phyloP scores from a whole-genome alignment of 805 yeast genomes.

The Wickerhamomyces bisporus region DNA sequence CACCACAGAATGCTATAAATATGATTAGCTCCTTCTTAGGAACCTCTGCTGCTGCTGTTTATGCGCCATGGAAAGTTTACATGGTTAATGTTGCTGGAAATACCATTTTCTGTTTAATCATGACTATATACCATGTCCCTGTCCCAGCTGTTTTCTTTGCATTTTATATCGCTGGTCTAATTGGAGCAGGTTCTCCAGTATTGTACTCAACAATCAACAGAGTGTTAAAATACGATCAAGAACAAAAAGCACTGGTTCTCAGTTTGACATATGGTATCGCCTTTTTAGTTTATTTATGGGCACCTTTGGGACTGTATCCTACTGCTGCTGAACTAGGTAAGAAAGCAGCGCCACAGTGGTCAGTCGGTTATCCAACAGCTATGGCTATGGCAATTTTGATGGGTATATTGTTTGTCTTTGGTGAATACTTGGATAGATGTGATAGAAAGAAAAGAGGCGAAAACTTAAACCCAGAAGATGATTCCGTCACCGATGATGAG shows the following conservation, averaged over 20 bases:
- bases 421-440: background rate
- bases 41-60: constrained; percentile 1
- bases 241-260: constrained; percentile 1
- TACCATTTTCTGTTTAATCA: background rate
- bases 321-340: constrained; percentile 2
- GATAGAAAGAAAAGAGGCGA: background rate
- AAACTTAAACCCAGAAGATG: background rate
- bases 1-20: background rate
- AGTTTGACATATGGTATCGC: constrained; percentile 1
- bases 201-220: constrained; percentile 2
- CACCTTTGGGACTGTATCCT: constrained; percentile 3
- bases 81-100: background rate
- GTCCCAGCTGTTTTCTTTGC: constrained; percentile 1
- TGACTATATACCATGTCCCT: constrained; percentile 3
- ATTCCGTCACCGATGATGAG: constrained; percentile 1
- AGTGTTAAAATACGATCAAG: constrained; percentile 3
- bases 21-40: constrained; percentile 1
- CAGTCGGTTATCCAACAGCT: constrained; percentile 1
- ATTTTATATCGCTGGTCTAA: constrained; percentile 1
- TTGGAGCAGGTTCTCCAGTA: constrained; percentile 3
- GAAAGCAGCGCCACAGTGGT: constrained; percentile 3
- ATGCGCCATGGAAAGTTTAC: constrained; percentile 2
- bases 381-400: background rate
- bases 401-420: background rate
- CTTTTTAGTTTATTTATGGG: constrained; percentile 1